Percentiles rank a stretch among this genome's conserved stretches.
phyloP scores from a whole-genome alignment of 2,329 filamentous ascomycete species.

The Trichothecium sympodiale region DNA sequence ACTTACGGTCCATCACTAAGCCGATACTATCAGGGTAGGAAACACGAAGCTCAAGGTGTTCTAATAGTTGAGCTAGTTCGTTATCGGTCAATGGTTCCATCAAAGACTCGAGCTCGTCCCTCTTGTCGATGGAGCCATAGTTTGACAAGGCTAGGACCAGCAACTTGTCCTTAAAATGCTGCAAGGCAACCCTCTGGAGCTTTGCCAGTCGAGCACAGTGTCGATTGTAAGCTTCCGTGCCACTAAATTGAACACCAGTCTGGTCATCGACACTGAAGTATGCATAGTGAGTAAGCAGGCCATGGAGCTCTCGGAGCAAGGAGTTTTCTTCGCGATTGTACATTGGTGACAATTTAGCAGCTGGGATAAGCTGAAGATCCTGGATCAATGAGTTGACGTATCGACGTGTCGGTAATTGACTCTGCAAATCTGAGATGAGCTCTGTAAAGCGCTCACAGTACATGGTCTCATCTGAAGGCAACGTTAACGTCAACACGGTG shows the following conservation, averaged over 20 bases:
- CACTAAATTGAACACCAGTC: slow-evolving; percentile 64
- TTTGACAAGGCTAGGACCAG: slow-evolving; percentile 89
- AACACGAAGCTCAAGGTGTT: slow-evolving; percentile 65
- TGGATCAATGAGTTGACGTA: slow-evolving; percentile 84
- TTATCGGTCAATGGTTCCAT: slow-evolving; percentile 61
- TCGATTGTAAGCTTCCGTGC: slow-evolving; percentile 62
- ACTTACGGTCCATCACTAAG: slow-evolving; percentile 50
- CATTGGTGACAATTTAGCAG: slow-evolving; percentile 67
- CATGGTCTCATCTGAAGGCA: slow-evolving; percentile 45
- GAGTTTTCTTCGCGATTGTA: slow-evolving; percentile 65
- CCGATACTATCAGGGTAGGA: slow-evolving; percentile 65
- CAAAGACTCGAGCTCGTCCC: slow-evolving; percentile 66
- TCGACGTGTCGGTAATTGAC: slow-evolving; percentile 83
- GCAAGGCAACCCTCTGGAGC: slow-evolving; percentile 68
- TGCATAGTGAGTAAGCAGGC: slow-evolving; percentile 76
- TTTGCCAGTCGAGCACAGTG: slow-evolving; percentile 70
- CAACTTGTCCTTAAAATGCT: slow-evolving; percentile 78
- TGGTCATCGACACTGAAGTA: slow-evolving; percentile 88
- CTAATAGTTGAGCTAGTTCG: slow-evolving; percentile 61
- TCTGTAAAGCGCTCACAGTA: slow-evolving; percentile 95
- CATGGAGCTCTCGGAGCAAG: slow-evolving; percentile 69
- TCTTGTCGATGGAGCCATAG: slow-evolving; percentile 75
- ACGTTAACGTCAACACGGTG: neutral
- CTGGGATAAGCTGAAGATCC: slow-evolving; percentile 73
- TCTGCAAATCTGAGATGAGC: slow-evolving; percentile 80